A percentile compares a stretch with the other conserved stretches of the same genome.
Evolutionary conservation across 2,329 filamentous ascomycete species (phyloP).

Genomic region (Sporothrix pseudoabietina): DNA sequence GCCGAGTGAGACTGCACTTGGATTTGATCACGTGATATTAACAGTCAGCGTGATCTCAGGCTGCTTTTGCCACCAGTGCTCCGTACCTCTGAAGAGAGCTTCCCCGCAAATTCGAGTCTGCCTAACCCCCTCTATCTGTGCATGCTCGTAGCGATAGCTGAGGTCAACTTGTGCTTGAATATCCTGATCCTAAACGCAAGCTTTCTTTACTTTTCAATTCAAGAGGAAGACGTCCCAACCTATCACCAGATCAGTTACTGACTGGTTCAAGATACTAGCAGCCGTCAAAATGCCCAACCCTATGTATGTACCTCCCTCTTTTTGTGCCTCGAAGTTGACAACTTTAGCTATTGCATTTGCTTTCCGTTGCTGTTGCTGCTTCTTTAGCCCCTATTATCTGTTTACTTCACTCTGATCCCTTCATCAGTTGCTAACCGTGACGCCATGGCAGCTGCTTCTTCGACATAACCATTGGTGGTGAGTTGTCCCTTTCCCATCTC

Average conservation of each 20-base stretch:
- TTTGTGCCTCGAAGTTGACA: background rate
- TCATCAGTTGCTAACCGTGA: background rate
- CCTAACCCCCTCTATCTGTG: background rate
- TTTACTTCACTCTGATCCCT: background rate
- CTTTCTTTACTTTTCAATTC: background rate
- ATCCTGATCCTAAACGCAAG: background rate
- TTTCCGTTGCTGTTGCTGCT: background rate
- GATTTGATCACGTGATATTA: background rate
- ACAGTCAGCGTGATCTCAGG: background rate
- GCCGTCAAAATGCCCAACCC: conserved; percentile 14
- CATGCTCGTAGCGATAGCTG: background rate
- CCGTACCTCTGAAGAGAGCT: background rate
- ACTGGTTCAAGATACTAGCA: background rate
- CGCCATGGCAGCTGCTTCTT: conserved; percentile 40
- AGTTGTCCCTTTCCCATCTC: background rate
- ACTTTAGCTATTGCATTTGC: background rate
- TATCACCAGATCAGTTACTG: background rate
- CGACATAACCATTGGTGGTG: conserved; percentile 69
- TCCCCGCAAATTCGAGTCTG: conserved; percentile 16
- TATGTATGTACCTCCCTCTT: background rate
- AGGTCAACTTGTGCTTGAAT: background rate
- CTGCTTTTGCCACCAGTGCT: background rate
- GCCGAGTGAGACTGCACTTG: conserved; percentile 3
- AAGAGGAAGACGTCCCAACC: background rate
- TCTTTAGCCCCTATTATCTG: background rate